phyloP scores from a whole-genome alignment of 2,329 filamentous ascomycete genomes.

The Mycocentrospora acerina region DNA sequence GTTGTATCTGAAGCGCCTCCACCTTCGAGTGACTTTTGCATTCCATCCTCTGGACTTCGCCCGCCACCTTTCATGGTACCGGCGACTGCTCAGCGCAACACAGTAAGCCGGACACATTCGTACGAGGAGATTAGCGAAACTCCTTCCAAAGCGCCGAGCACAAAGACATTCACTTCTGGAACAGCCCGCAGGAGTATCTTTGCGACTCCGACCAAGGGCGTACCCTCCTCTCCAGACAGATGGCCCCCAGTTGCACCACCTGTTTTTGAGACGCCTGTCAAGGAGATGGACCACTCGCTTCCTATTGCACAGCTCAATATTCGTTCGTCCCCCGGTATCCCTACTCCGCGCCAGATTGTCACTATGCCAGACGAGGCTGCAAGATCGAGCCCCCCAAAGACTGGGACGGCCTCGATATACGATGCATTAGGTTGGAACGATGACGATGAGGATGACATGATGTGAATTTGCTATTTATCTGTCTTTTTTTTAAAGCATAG shows the following conservation, averaged over 20 bases:
- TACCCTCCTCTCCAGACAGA: slow-evolving; percentile 2
- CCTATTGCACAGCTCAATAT: neutral
- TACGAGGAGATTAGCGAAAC: slow-evolving; percentile 43
- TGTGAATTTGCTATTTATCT: slow-evolving; percentile 11
- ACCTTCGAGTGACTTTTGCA: slow-evolving; percentile 34
- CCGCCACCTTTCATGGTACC: slow-evolving; percentile 26
- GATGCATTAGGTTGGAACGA: slow-evolving; percentile 51
- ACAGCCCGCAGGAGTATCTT: slow-evolving; percentile 32
- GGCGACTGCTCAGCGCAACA: slow-evolving; percentile 30
- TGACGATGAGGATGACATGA: slow-evolving; percentile 41
- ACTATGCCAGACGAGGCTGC: neutral
- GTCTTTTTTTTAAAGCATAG: slow-evolving; percentile 34
- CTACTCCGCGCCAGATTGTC: neutral
- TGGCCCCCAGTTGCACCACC: slow-evolving; percentile 4
- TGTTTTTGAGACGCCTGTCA: slow-evolving; percentile 29
- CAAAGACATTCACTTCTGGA: slow-evolving; percentile 29
- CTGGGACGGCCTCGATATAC: slow-evolving; percentile 40
- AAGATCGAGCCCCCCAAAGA: neutral
- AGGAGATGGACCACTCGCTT: slow-evolving; percentile 16
- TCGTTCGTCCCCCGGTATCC: too few relatives aligned
- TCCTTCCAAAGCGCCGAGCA: slow-evolving; percentile 43
- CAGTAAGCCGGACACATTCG: slow-evolving; percentile 30
- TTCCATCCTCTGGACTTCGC: slow-evolving; percentile 46
- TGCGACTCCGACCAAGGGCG: slow-evolving; percentile 33
- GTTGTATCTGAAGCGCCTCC: slow-evolving; percentile 14